Conservation (phyloP, 2,329 filamentous ascomycete genomes). For the Pseudopyrenochaeta lycopersici region DNA sequence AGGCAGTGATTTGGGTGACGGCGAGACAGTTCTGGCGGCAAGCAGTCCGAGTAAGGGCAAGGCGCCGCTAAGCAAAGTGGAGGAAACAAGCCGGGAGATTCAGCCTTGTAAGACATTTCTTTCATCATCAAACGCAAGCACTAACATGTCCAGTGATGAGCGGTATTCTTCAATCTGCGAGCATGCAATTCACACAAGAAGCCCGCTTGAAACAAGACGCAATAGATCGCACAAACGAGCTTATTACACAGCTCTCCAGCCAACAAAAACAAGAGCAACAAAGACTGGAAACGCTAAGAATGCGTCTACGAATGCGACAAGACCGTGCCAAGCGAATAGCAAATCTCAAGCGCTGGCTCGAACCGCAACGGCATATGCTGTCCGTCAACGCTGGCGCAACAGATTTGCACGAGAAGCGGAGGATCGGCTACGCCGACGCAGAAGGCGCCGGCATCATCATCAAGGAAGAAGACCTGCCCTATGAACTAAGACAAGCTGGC, state of each 20-base stretch:
- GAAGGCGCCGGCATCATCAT: constrained; percentile 44
- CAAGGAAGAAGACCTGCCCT: constrained; percentile 37
- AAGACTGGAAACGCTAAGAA: constrained; percentile 74
- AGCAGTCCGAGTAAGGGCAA: constrained; percentile 50
- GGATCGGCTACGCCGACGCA: constrained; percentile 59
- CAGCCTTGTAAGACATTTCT: constrained; percentile 72
- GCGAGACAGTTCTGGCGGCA: constrained; percentile 23
- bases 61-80: constrained; percentile 57
- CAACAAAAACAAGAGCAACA: constrained; percentile 81
- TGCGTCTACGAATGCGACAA: constrained; percentile 69
- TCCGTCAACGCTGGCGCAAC: constrained; percentile 52
- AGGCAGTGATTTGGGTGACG: constrained; percentile 67
- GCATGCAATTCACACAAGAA: constrained; percentile 80
- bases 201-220: constrained; percentile 84
- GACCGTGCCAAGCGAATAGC: constrained; percentile 74
- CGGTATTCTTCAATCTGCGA: constrained; percentile 80
- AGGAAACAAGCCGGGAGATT: constrained; percentile 82
- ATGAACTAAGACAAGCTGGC: constrained; percentile 37
- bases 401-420: constrained; percentile 53
- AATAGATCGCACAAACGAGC: constrained; percentile 82
- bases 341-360: constrained; percentile 78
- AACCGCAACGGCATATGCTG: constrained; percentile 70
- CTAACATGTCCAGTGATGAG: constrained; percentile 69
- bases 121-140: background rate
- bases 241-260: constrained; percentile 81